Base-by-base conservation (phyloP, 2,329 filamentous ascomycete species). In the Penicillium sp. region DNA sequence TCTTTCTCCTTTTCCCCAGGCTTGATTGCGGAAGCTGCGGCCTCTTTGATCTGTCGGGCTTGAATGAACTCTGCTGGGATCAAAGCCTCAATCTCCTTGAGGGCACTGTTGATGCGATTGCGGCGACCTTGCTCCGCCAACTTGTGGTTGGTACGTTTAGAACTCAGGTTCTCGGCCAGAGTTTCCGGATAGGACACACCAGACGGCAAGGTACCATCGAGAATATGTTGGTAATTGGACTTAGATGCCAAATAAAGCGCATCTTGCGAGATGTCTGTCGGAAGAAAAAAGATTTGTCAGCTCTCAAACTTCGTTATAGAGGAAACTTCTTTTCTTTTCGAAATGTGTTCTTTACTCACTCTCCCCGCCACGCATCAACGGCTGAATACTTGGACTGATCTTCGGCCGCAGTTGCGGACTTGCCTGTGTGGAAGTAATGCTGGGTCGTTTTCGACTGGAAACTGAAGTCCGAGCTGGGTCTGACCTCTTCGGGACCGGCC, bases 101-200 rank as follows among this genome's bases (percentile, higher is more conserved):
- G 73, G 0, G 93, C 93, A 38, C 83, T 86, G 63, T 98, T 98
- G 68, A 98, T 97, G 33, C 93, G 81, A 62, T 98, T 97, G 43
- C 93, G 78, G 33, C 93, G 82, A 5, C 93, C 93, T 70, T 98
- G 93, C 68, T 98, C 93, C 13, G 93, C 93, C 51, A 98, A 87
- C 68, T 98, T 98, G 71, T 98, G 93, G 29, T 89, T 95, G 2
- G 93, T 97, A 37, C 91, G 84, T 71, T 98, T 98, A 3, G 89
- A 95, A 0, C 90, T 96, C 17, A 98, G 72, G 51, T 95, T 95
- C 15, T 90, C 94, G 5, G 90, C 94, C 28, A 98, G 75, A 36
- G 90, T 87, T 53, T 86, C 88, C 1, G 91, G 90, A 54, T 96
- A 97, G 1, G 85, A 86, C 9, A 96, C 85, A 9, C 91, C 91